Evolutionary conservation across 345 rosid species (phyloP), one percentile per base, ranked within the genome.

Genomic region (Crucihimalaya himalaica): DNA sequence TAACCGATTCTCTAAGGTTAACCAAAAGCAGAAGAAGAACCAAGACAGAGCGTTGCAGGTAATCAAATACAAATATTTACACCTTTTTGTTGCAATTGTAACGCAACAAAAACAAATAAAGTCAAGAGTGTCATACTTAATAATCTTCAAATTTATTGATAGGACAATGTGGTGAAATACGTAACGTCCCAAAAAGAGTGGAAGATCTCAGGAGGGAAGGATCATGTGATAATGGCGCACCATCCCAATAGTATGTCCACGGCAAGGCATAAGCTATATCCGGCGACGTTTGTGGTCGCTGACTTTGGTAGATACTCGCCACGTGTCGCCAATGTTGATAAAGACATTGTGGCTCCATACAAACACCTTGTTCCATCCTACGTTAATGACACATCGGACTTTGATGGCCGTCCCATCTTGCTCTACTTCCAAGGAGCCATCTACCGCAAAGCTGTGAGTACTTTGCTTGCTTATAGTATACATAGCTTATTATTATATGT

Each of bases 381-480:
- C 25, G 77, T 6, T 18, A 84, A 87, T 47, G 99, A 95, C 74
- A 57, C 83, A 6, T 87, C 92, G 11, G 85, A 77, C 29, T 92
- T 88, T 58, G 89, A 86, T 46, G 81, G 73, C 78, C 96, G 98
- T 51, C 88, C 87, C 4, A 84, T 86, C 40, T 82, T 95, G 84
- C 87, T 95, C 5, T 95, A 87, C 85, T 95, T 95, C 47, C 98
- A 90, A 84, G 99, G 99, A 42, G 97, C 98, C 77, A 92, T 95
- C 73, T 83, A 92, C 80, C 83, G 99, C 58, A 95, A 95, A 89
- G 97, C 86, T 80, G 99, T 92, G 73, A 63, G 97, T 43, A 14
- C 28, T 39, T 40, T 27, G 53, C 63, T 46, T 18, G 2, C 35
- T 52, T 56, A 29, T 55, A 15, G 3, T 45, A 0, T 2, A n/a